Evolutionary conservation across 306 rosid genomes (phyloP), one percentile per base, ranked within the genome.

Genomic region (Quercus cerris): DNA sequence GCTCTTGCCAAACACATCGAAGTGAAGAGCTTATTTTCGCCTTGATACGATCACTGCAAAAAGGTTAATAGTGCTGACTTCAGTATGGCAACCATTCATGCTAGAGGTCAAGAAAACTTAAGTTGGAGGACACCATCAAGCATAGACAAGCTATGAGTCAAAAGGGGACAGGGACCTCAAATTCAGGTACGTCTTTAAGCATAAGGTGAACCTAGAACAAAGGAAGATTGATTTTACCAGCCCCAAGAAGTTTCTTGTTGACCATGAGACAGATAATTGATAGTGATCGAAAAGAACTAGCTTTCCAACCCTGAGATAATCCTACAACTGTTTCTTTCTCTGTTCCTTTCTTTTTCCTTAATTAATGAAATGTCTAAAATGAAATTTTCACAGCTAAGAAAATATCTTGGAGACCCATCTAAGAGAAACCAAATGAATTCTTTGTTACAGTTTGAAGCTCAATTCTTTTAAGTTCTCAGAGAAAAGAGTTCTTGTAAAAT

Each of bases 11-110:
- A 49, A 89, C 77, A 59, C 74, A 85, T 73, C 73, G 85, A 15
- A 86, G 85, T 0, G 97, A 79, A 82, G 78, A 80, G 77, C 99
- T 85, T 84, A 90, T 93, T 84, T 95, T 93, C 56, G 77, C 87
- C 92, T 91, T 95, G 82, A 74, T 81, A 82, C 82, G 81, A 58
- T 75, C 87, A 80, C 97, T 93, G 87, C 87, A 91, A 71, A 78
- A 83, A 78, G 77, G 52, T 63, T 23, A 63, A 59, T 17, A 23
- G 78, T 59, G 52, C 76, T 74, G 28, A 27, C 74, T 75, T 82
- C 19, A 74, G 59, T 31, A 67, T 56, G 55, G 35, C 71, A 57
- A 28, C 54, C 66, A 31, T 35, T 70, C 71, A 81, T 33, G 73
- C 67, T 66, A 75, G 20, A 71, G 68, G 23, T 74, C 55, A 79